phyloP scores from a whole-genome alignment of 2,329 filamentous ascomycete genomes.

The Coniochaeta sp. region DNA sequence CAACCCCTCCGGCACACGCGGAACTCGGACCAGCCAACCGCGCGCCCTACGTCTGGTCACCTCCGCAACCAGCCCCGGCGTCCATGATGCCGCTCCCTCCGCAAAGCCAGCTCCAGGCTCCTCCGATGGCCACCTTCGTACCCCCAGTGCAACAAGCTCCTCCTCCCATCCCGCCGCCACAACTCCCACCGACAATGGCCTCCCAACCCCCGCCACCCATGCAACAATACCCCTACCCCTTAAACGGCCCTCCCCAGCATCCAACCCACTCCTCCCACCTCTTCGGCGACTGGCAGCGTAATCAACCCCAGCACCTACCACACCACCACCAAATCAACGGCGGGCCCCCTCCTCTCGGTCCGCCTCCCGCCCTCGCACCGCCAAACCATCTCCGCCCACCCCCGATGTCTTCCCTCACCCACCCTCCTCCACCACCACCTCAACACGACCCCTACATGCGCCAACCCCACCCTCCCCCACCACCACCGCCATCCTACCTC shows the following conservation, averaged over 20 bases:
- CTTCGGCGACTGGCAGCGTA: constrained; percentile 43
- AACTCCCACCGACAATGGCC: constrained; percentile 17
- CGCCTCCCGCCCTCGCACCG: constrained; percentile 17
- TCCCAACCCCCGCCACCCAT: constrained; percentile 22
- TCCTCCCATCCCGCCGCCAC: constrained; percentile 11
- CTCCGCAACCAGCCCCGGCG: constrained; percentile 7
- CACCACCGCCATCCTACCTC: constrained; percentile 25
- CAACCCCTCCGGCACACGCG: constrained; percentile 9
- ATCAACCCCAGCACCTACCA: constrained; percentile 25
- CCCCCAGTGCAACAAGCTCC: background rate
- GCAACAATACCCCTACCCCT: constrained; percentile 26
- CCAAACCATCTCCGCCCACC: constrained; percentile 40
- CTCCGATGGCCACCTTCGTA: constrained; percentile 7
- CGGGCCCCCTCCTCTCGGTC: constrained; percentile 21
- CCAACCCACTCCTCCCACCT: constrained; percentile 21
- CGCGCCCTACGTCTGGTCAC: constrained; percentile 11
- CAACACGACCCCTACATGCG: constrained; percentile 35
- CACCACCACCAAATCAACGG: constrained; percentile 41
- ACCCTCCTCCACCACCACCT: constrained; percentile 33
- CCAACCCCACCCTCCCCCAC: constrained; percentile 33
- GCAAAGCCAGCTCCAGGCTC: constrained; percentile 6
- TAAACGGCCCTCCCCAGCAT: constrained; percentile 13
- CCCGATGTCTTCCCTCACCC: constrained; percentile 30
- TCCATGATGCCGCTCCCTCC: constrained; percentile 10
- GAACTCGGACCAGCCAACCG: constrained; percentile 12